Base-by-base conservation (phyloP, 2,329 filamentous ascomycete species). In the Thermochaetoides dissita region DNA sequence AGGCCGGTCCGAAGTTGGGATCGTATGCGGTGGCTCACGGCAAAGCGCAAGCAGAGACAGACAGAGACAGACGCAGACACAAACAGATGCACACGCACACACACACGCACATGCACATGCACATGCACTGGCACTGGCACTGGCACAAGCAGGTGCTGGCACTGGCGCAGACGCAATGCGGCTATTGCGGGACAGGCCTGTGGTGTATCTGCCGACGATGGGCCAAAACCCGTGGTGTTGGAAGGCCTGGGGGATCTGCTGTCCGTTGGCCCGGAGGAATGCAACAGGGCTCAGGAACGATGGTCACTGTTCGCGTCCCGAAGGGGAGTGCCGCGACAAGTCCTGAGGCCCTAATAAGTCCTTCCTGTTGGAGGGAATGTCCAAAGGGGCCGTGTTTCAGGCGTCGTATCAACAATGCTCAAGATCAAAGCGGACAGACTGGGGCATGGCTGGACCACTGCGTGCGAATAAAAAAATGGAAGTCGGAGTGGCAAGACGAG, bases 351-450 rank as follows among this genome's bases (percentile, higher is more conserved):
- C 17, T 24, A 24, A 24, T 49, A 45, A 42, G 42, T 46, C 33
- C 36, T 45, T 47, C 17, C 17, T 24, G 17, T 24, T 24, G 17
- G 3, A 24, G 5, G 17, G 17, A 24, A 24, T 24, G 17, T 24
- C 17, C 17, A 24, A 44, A 51, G 46, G 49, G 41, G 46, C 35
- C 35, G 44, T 55, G 57, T 60, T 59, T 60, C 57, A 59, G 57
- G 49, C 46, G 52, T 51, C 44, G 55, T 59, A 57, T 57, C 56
- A 55, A 53, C 52, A 57, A 58, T 59, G 56, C 41, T 41, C 42
- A 46, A 46, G 42, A 40, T 44, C 41, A 41, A 45, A 44, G 45
- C 43, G 46, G 45, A 46, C 33, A 48, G 45, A 45, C 46, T 47
- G 47, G 51, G 48, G 49, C 53, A 53, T 51, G 45, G 47, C 36